phyloP scores from a whole-genome alignment of 1,284 basidiomycete genomes.

The Ganoderma sinense region DNA sequence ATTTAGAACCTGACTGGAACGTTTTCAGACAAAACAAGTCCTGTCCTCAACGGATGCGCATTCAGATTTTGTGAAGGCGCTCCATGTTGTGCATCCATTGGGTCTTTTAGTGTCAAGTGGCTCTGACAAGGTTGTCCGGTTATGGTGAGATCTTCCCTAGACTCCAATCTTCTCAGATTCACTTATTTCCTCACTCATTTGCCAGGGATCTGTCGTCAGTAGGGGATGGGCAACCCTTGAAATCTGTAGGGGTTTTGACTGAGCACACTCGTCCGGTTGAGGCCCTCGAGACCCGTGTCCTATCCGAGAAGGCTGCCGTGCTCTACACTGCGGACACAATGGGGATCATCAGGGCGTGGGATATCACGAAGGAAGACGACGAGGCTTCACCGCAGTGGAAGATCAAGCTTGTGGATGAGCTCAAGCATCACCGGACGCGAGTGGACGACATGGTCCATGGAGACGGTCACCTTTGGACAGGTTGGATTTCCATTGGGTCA shows the following conservation, averaged over 20 bases:
- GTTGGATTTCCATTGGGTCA: constrained; percentile 48
- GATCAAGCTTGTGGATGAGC: constrained; percentile 59
- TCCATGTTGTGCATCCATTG: constrained; percentile 73
- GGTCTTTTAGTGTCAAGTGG: constrained; percentile 84
- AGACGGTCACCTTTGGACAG: constrained; percentile 83
- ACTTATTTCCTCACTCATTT: not conserved
- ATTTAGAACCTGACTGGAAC: not conserved
- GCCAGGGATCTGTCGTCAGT: constrained; percentile 71
- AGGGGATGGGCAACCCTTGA: constrained; percentile 52
- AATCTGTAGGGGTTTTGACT: constrained; percentile 69
- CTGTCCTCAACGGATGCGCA: constrained; percentile 83
- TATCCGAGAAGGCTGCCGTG: constrained; percentile 52
- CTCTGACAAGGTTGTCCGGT: constrained; percentile 89
- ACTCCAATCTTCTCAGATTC: constrained; percentile 1
- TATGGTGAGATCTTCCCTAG: constrained; percentile 69
- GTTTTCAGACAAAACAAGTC: constrained; percentile 66
- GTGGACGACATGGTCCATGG: constrained; percentile 77
- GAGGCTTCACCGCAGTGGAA: constrained; percentile 56
- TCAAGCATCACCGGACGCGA: constrained; percentile 80
- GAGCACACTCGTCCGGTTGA: constrained; percentile 79
- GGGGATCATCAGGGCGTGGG: constrained; percentile 83
- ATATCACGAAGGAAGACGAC: constrained; percentile 57
- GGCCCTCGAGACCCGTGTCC: constrained; percentile 58
- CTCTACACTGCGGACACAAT: constrained; percentile 88
- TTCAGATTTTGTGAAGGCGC: constrained; percentile 86